A percentile compares a stretch with the other conserved stretches of the same genome.
Evolutionary conservation across 2,329 filamentous ascomycete species (phyloP).

Genomic region (Fusarium austroafricanum): DNA sequence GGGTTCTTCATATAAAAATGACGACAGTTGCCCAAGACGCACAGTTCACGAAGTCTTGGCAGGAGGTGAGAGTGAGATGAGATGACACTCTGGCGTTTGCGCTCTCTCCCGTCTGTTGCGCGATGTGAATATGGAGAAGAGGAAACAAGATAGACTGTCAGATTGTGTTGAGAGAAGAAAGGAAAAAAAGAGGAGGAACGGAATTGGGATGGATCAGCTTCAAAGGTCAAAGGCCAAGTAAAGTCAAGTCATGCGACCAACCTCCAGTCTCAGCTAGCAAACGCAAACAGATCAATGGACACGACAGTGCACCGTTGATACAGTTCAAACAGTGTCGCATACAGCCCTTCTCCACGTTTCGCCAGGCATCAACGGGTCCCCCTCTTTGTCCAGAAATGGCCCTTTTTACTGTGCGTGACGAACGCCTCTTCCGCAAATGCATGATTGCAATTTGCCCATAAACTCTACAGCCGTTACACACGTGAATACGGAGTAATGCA

Average conservation of each 20-base stretch:
- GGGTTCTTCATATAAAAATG: conserved; percentile 26
- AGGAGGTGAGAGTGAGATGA: not conserved
- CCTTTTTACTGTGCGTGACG: conserved; percentile 13
- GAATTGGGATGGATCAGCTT: conserved; percentile 8
- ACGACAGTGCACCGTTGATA: conserved; percentile 17
- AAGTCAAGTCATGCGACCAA: conserved; percentile 30
- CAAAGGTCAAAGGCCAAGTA: not conserved
- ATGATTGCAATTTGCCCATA: not conserved
- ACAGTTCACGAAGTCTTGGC: conserved; percentile 27
- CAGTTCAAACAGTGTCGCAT: conserved; percentile 24
- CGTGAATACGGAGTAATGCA: not conserved
- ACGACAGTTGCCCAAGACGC: conserved; percentile 29
- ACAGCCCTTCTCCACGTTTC: conserved; percentile 16
- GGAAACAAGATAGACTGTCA: too few species aligned
- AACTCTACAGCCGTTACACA: not conserved
- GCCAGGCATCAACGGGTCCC: conserved; percentile 13
- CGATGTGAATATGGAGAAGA: not conserved
- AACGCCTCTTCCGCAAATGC: conserved; percentile 19
- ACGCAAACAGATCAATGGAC: not conserved
- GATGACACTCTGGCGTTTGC: not conserved
- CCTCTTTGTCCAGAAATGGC: not conserved
- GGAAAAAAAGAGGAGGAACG: not conserved
- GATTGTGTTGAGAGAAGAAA: not conserved
- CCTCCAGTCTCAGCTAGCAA: conserved; percentile 31
- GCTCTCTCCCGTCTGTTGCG: not conserved